Evolutionary conservation across 1,139 yeast genomes (phyloP).

Genomic region (Yamadazyma diospyri): DNA sequence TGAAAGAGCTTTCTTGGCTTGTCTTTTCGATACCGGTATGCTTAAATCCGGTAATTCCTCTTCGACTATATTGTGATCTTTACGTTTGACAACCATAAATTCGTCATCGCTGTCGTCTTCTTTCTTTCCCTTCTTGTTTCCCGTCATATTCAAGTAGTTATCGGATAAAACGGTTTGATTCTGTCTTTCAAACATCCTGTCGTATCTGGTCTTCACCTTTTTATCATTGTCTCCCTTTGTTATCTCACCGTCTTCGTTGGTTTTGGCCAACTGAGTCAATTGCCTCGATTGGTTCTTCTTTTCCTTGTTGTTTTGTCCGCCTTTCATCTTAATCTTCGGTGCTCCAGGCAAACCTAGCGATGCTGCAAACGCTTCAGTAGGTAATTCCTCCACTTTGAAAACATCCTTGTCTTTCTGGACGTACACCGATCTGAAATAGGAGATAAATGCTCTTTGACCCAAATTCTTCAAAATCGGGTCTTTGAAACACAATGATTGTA

Average conservation of each 20-base stretch:
- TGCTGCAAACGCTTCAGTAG: constrained; percentile 79
- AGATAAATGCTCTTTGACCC: constrained; percentile 93
- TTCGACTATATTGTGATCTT: constrained; percentile 65
- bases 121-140: constrained; percentile 26
- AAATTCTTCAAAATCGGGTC: constrained; percentile 88
- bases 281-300: constrained; percentile 80
- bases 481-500: constrained; percentile 87
- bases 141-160: constrained; percentile 73
- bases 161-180: constrained; percentile 91
- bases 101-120: constrained; percentile 50
- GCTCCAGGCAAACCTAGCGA: constrained; percentile 95
- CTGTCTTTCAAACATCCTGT: constrained; percentile 91
- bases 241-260: constrained; percentile 66
- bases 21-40: constrained; percentile 76
- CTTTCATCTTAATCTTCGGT: constrained; percentile 78
- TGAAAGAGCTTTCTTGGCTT: constrained; percentile 83
- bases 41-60: constrained; percentile 60
- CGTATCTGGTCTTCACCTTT: constrained; percentile 81
- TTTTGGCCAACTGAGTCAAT: constrained; percentile 52
- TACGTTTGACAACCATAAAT: constrained; percentile 75
- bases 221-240: constrained; percentile 29
- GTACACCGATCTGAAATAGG: constrained; percentile 81
- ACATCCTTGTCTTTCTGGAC: constrained; percentile 86
- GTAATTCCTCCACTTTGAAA: constrained; percentile 71
- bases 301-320: constrained; percentile 53